These are phyloP conservation scores for Geotrichum bryndzae DNA, from an alignment of 1,139 yeast genomes.

Conservation along the genomic window DNA sequence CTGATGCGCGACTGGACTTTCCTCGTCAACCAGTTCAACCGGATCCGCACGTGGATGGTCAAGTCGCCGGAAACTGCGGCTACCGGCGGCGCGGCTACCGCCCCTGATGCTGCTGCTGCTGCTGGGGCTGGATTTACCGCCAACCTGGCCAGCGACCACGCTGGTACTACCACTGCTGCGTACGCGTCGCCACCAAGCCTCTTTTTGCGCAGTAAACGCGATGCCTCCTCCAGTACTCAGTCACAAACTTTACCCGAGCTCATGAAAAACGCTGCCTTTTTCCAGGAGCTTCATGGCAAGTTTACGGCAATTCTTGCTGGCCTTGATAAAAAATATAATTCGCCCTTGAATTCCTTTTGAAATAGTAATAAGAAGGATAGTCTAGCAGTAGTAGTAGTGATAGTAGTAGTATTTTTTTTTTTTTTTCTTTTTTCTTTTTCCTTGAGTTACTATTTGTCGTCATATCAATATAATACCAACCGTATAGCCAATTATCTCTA, in stretches of 20 bases:
- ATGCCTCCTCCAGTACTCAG: slow-evolving; percentile 32
- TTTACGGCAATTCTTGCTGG: slow-evolving; percentile 38
- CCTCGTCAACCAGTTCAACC: slow-evolving; percentile 46
- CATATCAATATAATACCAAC: too few relatives aligned
- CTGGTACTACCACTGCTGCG: not conserved
- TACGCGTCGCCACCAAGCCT: slow-evolving; percentile 39
- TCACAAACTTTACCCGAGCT: slow-evolving; percentile 54
- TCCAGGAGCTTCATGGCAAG: slow-evolving; percentile 56
- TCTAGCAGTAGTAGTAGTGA: not conserved
- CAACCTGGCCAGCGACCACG: not conserved
- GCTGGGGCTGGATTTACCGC: not conserved
- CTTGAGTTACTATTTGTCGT: too few relatives aligned
- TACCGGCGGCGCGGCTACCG: not conserved
- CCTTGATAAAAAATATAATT: slow-evolving; percentile 6
- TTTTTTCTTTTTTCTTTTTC: not conserved
- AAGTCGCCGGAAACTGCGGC: slow-evolving; percentile 37
- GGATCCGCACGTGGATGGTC: slow-evolving; percentile 48
- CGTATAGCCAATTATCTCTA: too few relatives aligned
- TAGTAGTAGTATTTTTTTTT: not conserved
- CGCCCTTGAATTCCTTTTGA: not conserved
- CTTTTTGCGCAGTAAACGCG: slow-evolving; percentile 45
- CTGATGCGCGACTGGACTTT: slow-evolving; percentile 55
- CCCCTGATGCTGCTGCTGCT: not conserved
- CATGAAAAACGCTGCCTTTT: slow-evolving; percentile 52
- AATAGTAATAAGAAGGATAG: not conserved